phyloP scores from a whole-genome alignment of 768 basidiomycete species.

The Pulveroboletus frians region DNA sequence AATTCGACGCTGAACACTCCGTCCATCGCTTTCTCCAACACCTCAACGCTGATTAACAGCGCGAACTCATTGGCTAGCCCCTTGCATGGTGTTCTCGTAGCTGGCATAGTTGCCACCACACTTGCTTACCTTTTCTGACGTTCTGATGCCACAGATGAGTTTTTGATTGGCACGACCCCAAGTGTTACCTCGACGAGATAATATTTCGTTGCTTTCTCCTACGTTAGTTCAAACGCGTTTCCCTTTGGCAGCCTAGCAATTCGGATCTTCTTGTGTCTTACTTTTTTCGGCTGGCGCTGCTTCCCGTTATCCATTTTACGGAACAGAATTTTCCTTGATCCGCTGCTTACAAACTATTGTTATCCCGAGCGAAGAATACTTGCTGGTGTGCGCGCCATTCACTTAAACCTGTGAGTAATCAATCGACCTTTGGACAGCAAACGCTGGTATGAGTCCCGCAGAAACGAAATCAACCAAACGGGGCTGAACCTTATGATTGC shows the following conservation, averaged over 20 bases:
- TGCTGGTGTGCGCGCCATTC: background rate
- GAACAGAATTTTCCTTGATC: background rate
- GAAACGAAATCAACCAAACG: no score
- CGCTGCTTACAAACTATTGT: background rate
- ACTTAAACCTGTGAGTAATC: no score
- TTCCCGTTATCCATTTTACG: background rate
- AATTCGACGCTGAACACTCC: slow-evolving; percentile 53
- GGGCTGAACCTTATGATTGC: no score
- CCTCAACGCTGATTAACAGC: slow-evolving; percentile 48
- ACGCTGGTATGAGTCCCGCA: no score
- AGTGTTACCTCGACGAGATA: background rate
- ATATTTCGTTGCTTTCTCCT: background rate
- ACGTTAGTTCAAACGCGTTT: background rate
- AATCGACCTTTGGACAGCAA: no score
- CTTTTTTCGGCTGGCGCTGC: background rate
- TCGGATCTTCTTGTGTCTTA: background rate
- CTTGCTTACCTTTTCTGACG: slow-evolving; percentile 20
- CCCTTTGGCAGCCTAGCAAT: background rate
- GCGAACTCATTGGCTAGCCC: slow-evolving; percentile 9
- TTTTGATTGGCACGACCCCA: background rate
- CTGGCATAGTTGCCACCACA: slow-evolving; percentile 7
- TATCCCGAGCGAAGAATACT: background rate
- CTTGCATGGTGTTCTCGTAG: slow-evolving; percentile 12
- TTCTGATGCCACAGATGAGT: background rate
- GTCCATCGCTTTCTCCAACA: slow-evolving; percentile 52